Evolutionary conservation across 805 yeast species (phyloP).

Genomic region (Ogataea siamensis): DNA sequence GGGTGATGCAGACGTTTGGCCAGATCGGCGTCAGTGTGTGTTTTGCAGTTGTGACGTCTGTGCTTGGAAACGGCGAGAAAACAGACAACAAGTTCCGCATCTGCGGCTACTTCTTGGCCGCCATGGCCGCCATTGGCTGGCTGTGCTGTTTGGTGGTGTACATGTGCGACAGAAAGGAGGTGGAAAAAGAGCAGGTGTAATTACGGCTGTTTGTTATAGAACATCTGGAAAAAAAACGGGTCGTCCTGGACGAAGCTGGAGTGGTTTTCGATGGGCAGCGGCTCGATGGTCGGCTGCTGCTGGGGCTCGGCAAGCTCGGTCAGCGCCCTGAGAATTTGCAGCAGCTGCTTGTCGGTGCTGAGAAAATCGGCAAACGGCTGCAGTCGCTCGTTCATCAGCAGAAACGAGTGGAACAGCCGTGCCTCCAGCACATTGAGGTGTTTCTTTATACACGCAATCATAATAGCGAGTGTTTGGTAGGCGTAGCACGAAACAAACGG

Average conservation of each 20-base stretch:
- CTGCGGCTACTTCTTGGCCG: conserved; percentile 4
- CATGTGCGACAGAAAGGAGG: background rate
- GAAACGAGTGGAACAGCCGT: conserved; percentile 1
- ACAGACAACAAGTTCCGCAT: conserved; percentile 5
- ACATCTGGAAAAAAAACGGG: conserved; percentile 8
- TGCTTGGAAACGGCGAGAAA: conserved; percentile 25
- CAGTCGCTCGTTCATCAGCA: background rate
- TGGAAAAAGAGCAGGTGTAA: background rate
- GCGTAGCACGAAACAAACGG: conserved; percentile 13
- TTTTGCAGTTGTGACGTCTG: conserved; percentile 28
- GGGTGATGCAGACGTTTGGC: conserved; percentile 34
- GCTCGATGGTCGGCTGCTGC: background rate
- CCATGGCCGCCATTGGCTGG: conserved; percentile 1
- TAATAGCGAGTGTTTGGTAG: conserved; percentile 9
- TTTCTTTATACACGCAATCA: conserved; percentile 7
- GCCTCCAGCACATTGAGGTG: conserved; percentile 1
- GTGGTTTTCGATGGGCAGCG: conserved; percentile 10
- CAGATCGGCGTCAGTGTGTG: conserved; percentile 36
- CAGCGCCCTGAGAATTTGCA: conserved; percentile 3
- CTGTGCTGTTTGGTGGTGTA: conserved; percentile 1
- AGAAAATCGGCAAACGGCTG: conserved; percentile 1
- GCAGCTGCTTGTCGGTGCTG: conserved; percentile 3
- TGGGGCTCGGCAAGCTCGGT: background rate
- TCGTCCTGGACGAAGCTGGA: conserved; percentile 6
- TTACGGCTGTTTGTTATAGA: background rate